Conservation (phyloP, 257 asterid species). For the Lycium ferocissimum region DNA sequence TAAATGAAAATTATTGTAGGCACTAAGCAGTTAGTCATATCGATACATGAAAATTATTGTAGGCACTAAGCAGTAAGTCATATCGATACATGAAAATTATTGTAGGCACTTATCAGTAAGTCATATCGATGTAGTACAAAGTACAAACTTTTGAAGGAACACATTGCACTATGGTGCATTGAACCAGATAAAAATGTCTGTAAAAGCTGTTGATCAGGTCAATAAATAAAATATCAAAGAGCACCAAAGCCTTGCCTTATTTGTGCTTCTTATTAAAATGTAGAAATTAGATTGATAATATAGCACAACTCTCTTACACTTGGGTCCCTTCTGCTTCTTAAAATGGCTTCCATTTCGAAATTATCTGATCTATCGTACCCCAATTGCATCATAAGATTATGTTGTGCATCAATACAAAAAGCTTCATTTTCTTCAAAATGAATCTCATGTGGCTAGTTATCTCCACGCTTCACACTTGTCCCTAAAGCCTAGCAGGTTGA, state of each 20-base stretch:
- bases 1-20: slow-evolving; percentile 25
- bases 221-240: neutral
- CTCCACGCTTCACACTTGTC: slow-evolving; percentile 13
- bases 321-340: slow-evolving; percentile 24
- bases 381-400: slow-evolving; percentile 7
- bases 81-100: slow-evolving; percentile 19
- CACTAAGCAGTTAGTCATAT: neutral
- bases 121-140: neutral
- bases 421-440: neutral
- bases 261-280: no score
- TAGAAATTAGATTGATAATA: neutral
- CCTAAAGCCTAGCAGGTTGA: neutral
- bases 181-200: neutral
- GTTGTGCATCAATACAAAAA: slow-evolving; percentile 6
- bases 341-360: slow-evolving; percentile 2
- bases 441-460: neutral
- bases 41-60: no score
- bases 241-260: neutral
- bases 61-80: no score
- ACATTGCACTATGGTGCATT: neutral
- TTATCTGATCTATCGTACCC: neutral
- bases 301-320: neutral
- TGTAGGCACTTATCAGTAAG: neutral
- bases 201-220: neutral
- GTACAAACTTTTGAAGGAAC: neutral